Percentiles rank a stretch among this genome's conserved stretches.
phyloP scores from a whole-genome alignment of 352 stramenopile species.

The Globisporangium cederbergense region DNA sequence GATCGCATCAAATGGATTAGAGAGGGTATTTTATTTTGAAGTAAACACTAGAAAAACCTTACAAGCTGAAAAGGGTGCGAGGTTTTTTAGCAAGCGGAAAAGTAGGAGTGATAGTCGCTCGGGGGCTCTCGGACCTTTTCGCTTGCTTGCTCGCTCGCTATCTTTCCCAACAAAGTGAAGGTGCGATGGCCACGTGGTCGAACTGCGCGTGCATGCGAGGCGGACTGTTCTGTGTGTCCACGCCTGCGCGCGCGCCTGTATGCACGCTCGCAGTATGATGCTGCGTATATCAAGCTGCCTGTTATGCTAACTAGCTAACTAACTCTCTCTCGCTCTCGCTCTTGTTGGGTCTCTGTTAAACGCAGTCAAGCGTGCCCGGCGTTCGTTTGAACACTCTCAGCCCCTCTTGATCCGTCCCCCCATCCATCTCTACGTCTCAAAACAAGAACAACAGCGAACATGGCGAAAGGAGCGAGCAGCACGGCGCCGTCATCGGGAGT shows the following conservation, averaged over 20 bases:
- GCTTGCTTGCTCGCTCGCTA: slow-evolving; percentile 13
- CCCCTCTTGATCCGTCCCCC: neutral
- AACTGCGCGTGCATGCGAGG: neutral
- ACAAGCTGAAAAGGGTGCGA: neutral
- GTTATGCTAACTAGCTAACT: slow-evolving; percentile 1
- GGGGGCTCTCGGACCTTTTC: neutral
- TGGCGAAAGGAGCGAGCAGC: slow-evolving; percentile 27
- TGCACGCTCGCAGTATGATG: neutral
- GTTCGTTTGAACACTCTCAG: slow-evolving; percentile 2
- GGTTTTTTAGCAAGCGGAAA: neutral
- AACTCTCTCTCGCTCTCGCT: neutral
- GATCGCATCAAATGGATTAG: too few species aligned
- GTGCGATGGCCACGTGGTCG: slow-evolving; percentile 17
- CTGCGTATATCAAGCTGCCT: neutral
- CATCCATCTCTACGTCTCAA: neutral
- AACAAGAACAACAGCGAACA: slow-evolving; percentile 1
- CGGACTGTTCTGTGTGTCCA: too few species aligned
- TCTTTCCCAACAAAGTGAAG: slow-evolving; percentile 19
- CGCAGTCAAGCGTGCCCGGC: slow-evolving; percentile 7
- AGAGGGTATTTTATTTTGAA: too few species aligned
- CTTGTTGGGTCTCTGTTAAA: neutral
- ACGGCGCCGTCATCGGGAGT: slow-evolving; percentile 32
- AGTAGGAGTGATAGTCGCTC: neutral
- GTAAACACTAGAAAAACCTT: too few species aligned
- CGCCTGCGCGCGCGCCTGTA: neutral